Evolutionary conservation across 2,329 filamentous ascomycete genomes (phyloP).

Genomic region (Eurotiales sp.): DNA sequence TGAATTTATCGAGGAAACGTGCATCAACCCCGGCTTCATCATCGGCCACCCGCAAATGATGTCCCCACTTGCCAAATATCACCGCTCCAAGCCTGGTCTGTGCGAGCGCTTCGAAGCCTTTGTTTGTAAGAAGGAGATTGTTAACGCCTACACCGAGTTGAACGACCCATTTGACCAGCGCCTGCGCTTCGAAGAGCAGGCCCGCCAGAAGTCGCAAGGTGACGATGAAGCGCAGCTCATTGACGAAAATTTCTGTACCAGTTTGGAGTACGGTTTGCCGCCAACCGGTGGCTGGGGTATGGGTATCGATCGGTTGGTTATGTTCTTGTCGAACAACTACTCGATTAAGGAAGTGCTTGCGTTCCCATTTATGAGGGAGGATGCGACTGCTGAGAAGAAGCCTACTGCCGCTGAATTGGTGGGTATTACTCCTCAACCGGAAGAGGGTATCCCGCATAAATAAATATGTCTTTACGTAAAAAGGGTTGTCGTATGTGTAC

Average conservation of each 20-base stretch:
- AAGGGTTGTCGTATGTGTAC: no score
- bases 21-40: constrained; percentile 91
- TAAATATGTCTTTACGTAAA: no score
- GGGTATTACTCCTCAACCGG: constrained; percentile 55
- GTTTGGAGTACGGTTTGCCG: constrained; percentile 84
- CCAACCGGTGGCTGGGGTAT: constrained; percentile 96
- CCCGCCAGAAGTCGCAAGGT: constrained; percentile 89
- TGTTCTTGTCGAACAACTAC: constrained; percentile 96
- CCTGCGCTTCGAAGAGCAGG: constrained; percentile 89
- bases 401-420: constrained; percentile 59
- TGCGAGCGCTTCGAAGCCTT: constrained; percentile 98
- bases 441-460: constrained; percentile 54
- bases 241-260: constrained; percentile 91
- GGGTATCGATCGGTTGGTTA: constrained; percentile 89
- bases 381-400: constrained; percentile 46
- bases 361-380: constrained; percentile 98
- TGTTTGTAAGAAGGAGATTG: constrained; percentile 94
- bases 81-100: constrained; percentile 74
- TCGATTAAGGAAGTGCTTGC: constrained; percentile 93
- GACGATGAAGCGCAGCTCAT: constrained; percentile 96
- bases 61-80: constrained; percentile 95
- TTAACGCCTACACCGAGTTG: constrained; percentile 96
- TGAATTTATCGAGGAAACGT: constrained; percentile 92
- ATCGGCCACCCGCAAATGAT: constrained; percentile 81
- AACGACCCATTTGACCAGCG: constrained; percentile 96